phyloP scores from a whole-genome alignment of 2,329 filamentous ascomycete genomes.

The Cordyceps cicadae region DNA sequence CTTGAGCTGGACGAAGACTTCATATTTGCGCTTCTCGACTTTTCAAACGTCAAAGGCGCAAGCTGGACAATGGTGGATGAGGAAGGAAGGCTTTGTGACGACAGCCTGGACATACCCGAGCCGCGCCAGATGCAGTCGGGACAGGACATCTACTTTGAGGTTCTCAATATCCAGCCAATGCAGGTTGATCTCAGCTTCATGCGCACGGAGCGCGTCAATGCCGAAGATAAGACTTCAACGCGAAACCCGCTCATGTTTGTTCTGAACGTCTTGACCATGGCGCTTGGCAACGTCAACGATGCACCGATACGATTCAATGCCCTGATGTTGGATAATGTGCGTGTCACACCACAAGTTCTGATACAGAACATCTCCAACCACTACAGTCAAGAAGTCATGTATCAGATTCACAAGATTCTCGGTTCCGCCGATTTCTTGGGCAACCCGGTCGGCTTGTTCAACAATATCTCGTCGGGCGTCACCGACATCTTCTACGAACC shows the following conservation, averaged over 20 bases:
- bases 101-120: slow-evolving; percentile 84
- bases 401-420: slow-evolving; percentile 94
- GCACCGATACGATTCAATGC: slow-evolving; percentile 91
- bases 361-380: slow-evolving; percentile 83
- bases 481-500: slow-evolving; percentile 99
- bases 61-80: slow-evolving; percentile 63
- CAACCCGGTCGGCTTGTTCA: slow-evolving; percentile 95
- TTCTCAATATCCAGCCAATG: slow-evolving; percentile 95
- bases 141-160: slow-evolving; percentile 95
- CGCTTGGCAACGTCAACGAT: slow-evolving; percentile 97
- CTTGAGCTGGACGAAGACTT: slow-evolving; percentile 97
- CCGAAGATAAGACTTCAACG: slow-evolving; percentile 84
- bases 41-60: slow-evolving; percentile 84
- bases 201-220: slow-evolving; percentile 91
- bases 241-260: slow-evolving; percentile 97
- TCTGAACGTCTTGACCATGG: slow-evolving; percentile 98
- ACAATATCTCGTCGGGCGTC: slow-evolving; percentile 93
- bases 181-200: slow-evolving; percentile 96
- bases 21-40: slow-evolving; percentile 91
- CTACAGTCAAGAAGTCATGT: slow-evolving; percentile 92
- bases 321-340: slow-evolving; percentile 87
- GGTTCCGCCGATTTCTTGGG: slow-evolving; percentile 96
- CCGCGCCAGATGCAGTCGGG: slow-evolving; percentile 75
- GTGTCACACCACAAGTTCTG: slow-evolving; percentile 77
- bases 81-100: slow-evolving; percentile 81